Evolutionary conservation across 2,329 filamentous ascomycete genomes (phyloP), one percentile per base, ranked within the genome.

Genomic region (Xylariaceae sp.): DNA sequence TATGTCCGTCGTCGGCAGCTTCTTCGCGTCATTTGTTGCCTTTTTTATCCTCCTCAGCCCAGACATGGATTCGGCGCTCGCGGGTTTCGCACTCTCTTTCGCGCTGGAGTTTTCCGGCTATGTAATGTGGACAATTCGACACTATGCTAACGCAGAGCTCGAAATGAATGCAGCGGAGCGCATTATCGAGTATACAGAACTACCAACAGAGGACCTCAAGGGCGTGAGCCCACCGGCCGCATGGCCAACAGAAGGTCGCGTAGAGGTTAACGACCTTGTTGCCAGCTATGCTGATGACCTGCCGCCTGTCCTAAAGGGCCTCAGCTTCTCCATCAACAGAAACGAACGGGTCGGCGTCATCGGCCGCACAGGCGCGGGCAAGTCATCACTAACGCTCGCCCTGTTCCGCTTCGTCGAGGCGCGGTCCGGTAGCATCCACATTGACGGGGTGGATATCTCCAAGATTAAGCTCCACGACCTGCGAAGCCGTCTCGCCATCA

Each of bases 101-200:
- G 83, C 88, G 0, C 75, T 92, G 24, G 83, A 89, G 50, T 90
- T 91, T 66, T 82, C 85, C 0, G 72, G 72, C 13, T 77, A 79
- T 6, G 81, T 91, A 49, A 81, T 86, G 42, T 88, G 83, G 58
- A 60, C 59, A 3, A 53, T 63, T 8, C 56, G 60, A 1, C 60
- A 63, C 37, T 63, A 63, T 65, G 81, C 87, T 0, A 85, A 83
- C 57, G 74, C 91, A 16, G 89, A 93, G 67, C 75, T 92, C 3
- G 84, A 89, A 64, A 91, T 92, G 87, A 92, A 92, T 64, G 83
- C 88, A 0, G 85, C 86, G 0, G 89, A 93, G 71, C 79, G 89
- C 24, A 83, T 93, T 21, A 76, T 91, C 4, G 89, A 92, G 67
- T 93, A 92, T 68, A 81, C 84, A 0, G 81, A 85, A 41, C 77